phyloP scores from a whole-genome alignment of 345 rosid species.

The Eucalyptus sp. region DNA sequence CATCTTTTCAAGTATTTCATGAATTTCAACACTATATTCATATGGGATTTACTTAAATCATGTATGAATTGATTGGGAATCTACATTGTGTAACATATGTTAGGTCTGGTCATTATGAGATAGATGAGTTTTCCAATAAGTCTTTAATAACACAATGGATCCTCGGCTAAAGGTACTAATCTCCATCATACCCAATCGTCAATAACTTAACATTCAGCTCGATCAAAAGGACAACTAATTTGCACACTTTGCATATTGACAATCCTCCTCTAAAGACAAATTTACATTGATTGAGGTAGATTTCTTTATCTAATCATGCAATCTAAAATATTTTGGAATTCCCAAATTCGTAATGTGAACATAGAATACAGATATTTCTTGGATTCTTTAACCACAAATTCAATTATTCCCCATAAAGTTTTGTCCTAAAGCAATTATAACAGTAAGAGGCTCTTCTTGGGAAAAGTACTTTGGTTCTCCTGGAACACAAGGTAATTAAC shows the following conservation, averaged over 20 bases:
- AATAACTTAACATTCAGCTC: background rate
- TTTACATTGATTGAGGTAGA: background rate
- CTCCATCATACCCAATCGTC: background rate
- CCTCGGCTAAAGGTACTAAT: background rate
- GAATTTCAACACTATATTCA: background rate
- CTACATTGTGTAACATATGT: rapidly evolving
- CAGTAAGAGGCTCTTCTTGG: background rate
- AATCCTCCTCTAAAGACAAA: background rate
- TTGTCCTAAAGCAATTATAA: background rate
- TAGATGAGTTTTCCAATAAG: no score
- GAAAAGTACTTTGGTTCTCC: background rate
- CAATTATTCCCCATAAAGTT: background rate
- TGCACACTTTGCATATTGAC: background rate
- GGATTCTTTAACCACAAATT: background rate
- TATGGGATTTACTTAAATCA: background rate
- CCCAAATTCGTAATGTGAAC: background rate
- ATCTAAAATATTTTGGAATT: rapidly evolving
- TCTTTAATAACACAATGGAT: background rate
- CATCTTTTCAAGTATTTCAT: background rate
- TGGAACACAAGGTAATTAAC: background rate
- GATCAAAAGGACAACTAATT: background rate
- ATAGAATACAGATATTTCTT: background rate
- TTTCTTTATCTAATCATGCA: background rate
- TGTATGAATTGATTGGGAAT: background rate
- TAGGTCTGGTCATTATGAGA: background rate